Percentiles rank a stretch among this genome's conserved stretches.
Evolutionary conservation across 495 filamentous ascomycete genomes (phyloP).

Genomic region (Umbilicaria muhlenbergii): DNA sequence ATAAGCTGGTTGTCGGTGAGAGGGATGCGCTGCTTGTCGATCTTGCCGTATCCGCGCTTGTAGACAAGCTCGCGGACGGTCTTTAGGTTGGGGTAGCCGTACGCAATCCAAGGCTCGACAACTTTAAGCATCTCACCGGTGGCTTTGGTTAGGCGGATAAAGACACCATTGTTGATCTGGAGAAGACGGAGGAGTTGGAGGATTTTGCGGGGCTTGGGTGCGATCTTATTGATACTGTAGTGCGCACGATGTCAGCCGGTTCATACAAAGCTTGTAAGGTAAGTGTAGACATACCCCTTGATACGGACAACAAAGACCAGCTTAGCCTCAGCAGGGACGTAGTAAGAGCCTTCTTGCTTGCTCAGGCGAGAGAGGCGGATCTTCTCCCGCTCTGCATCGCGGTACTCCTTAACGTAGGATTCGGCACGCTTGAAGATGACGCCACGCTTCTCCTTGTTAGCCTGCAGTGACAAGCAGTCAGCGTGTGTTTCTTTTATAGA

Average conservation of each 20-base stretch:
- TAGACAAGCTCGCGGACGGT: constrained; percentile 96
- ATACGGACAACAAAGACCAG: constrained; percentile 97
- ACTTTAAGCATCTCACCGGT: constrained; percentile 96
- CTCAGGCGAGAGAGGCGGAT: constrained; percentile 76
- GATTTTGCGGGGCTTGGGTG: constrained; percentile 99
- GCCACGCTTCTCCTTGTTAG: constrained; percentile 90
- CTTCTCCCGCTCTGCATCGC: constrained; percentile 94
- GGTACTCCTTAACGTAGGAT: constrained; percentile 99
- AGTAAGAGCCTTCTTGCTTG: constrained; percentile 85
- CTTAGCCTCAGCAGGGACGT: constrained; percentile 87
- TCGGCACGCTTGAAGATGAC: constrained; percentile 99
- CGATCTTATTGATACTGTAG: constrained; percentile 97
- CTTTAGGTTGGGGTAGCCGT: constrained; percentile 99
- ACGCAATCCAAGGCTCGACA: constrained; percentile 95
- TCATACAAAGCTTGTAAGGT: not conserved
- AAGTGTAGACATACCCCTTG: constrained; percentile 56
- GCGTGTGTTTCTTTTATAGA: constrained; percentile 12
- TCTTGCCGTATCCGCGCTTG: constrained; percentile 98
- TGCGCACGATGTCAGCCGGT: constrained; percentile 4
- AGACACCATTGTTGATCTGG: constrained; percentile 99
- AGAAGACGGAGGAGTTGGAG: constrained; percentile 96
- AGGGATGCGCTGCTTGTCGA: constrained; percentile 88
- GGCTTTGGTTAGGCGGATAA: constrained; percentile 93
- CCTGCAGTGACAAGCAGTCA: constrained; percentile 39
- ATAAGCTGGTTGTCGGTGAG: constrained; percentile 97